phyloP scores from a whole-genome alignment of 1,139 yeast species.

The Saccharomycopsis hybrid region DNA sequence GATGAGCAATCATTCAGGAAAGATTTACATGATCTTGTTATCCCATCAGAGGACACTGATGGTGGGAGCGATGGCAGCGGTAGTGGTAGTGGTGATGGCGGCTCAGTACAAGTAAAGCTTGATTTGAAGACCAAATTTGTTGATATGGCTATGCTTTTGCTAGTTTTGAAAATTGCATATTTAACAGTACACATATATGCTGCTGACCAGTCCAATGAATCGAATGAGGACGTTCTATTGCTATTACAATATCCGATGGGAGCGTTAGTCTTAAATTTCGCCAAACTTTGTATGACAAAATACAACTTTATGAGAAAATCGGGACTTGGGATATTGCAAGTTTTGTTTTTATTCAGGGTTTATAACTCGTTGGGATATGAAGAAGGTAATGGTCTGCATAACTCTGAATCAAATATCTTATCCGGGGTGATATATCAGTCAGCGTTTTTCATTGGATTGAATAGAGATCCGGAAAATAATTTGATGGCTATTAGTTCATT shows the following conservation, averaged over 20 bases:
- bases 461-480: constrained; percentile 36
- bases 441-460: constrained; percentile 36
- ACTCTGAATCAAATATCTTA: constrained; percentile 38
- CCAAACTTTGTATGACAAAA: constrained; percentile 30
- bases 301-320: constrained; percentile 33
- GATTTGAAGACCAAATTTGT: constrained; percentile 30
- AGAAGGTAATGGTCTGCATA: constrained; percentile 41
- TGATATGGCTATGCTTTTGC: constrained; percentile 34
- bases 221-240: constrained; percentile 22
- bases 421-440: constrained; percentile 36
- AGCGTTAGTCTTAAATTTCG: constrained; percentile 29
- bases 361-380: constrained; percentile 47
- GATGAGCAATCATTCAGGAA: constrained; percentile 37
- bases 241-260: constrained; percentile 32
- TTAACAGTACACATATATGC: constrained; percentile 8
- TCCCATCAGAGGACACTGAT: too few species aligned
- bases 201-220: not conserved
- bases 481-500: constrained; percentile 1
- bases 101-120: constrained; percentile 13
- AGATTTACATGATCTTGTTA: constrained; percentile 23
- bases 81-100: constrained; percentile 7
- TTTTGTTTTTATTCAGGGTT: constrained; percentile 40
- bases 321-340: constrained; percentile 41
- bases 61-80: too few species aligned
- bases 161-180: constrained; percentile 29